Evolutionary conservation across 139 green algal genomes (phyloP).

Genomic region (Chlorella sp.): DNA sequence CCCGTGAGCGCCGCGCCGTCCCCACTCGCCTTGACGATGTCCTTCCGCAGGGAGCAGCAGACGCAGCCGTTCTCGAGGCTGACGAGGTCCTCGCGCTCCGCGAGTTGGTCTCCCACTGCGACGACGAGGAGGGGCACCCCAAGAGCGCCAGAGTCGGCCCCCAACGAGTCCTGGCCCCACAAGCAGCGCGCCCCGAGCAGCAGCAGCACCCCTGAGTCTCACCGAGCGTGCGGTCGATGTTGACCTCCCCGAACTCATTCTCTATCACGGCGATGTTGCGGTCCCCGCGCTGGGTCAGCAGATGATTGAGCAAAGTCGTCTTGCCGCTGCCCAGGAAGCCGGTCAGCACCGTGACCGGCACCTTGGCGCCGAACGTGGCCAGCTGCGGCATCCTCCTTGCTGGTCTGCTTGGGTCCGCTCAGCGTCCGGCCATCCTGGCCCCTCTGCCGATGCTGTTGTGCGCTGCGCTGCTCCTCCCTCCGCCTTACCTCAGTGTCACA

Average conservation of each 20-base stretch:
- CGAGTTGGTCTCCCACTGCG: constrained; percentile 62
- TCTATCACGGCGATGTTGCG: constrained; percentile 63
- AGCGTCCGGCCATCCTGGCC: too few species aligned
- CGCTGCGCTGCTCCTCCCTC: too few species aligned
- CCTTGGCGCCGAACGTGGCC: constrained; percentile 16
- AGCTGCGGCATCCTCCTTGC: constrained; percentile 3
- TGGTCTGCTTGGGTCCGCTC: neutral
- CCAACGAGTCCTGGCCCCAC: constrained; percentile 3
- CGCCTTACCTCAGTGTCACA: too few species aligned
- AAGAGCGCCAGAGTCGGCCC: neutral
- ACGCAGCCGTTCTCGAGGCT: constrained; percentile 78
- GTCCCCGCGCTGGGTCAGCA: constrained; percentile 44
- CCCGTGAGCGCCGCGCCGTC: too few species aligned
- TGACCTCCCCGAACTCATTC: constrained; percentile 76
- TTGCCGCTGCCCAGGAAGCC: constrained; percentile 66
- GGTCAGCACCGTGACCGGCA: constrained; percentile 48
- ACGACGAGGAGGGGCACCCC: neutral
- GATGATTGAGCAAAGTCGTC: constrained; percentile 77
- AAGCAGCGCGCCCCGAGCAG: neutral
- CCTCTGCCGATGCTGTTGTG: too few species aligned
- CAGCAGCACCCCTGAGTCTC: too few species aligned
- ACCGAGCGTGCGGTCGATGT: constrained; percentile 64
- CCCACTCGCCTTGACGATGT: constrained; percentile 73
- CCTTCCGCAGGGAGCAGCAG: constrained; percentile 78
- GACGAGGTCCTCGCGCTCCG: constrained; percentile 76